A percentile compares a stretch with the other conserved stretches of the same genome.
Conservation (phyloP, 2,329 filamentous ascomycete species). For the Reticulascus tulasneorum region DNA sequence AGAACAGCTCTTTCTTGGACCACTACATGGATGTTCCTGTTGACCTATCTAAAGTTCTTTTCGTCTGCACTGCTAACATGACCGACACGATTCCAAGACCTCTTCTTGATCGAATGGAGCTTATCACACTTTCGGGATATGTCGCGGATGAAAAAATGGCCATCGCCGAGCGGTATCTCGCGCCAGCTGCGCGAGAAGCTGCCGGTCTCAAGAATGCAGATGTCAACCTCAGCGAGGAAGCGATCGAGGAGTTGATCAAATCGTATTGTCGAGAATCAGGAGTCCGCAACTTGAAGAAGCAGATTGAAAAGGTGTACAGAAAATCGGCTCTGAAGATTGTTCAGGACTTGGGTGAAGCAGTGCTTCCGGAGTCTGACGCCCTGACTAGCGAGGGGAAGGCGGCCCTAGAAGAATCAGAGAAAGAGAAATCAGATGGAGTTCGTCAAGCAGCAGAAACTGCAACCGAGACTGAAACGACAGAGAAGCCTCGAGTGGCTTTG, state of each 20-base stretch:
- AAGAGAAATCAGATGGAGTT: constrained; percentile 63
- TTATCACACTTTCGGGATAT: constrained; percentile 94
- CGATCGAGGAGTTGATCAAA: constrained; percentile 95
- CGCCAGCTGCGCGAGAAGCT: constrained; percentile 89
- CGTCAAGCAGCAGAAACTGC: constrained; percentile 29
- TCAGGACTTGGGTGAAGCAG: constrained; percentile 84
- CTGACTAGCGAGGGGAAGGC: constrained; percentile 82
- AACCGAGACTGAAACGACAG: constrained; percentile 29
- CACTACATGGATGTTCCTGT: constrained; percentile 99
- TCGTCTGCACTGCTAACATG: constrained; percentile 98
- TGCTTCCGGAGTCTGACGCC: constrained; percentile 73
- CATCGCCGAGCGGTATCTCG: constrained; percentile 89
- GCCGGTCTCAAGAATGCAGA: constrained; percentile 87
- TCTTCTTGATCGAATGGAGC: constrained; percentile 93
- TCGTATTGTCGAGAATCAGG: constrained; percentile 97
- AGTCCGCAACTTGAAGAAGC: constrained; percentile 97
- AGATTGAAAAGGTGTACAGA: constrained; percentile 98
- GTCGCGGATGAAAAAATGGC: constrained; percentile 99
- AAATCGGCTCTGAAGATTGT: constrained; percentile 98
- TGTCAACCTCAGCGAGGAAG: constrained; percentile 79
- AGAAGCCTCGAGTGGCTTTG: constrained; percentile 69
- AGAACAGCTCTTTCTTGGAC: constrained; percentile 95
- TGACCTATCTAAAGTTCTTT: constrained; percentile 93
- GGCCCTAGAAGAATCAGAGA: constrained; percentile 66
- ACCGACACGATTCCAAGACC: constrained; percentile 96